A percentile compares a stretch with the other conserved stretches of the same genome.
phyloP scores from a whole-genome alignment of 176 grass and related monocot species.

The Dendrocalamus sinicus region DNA sequence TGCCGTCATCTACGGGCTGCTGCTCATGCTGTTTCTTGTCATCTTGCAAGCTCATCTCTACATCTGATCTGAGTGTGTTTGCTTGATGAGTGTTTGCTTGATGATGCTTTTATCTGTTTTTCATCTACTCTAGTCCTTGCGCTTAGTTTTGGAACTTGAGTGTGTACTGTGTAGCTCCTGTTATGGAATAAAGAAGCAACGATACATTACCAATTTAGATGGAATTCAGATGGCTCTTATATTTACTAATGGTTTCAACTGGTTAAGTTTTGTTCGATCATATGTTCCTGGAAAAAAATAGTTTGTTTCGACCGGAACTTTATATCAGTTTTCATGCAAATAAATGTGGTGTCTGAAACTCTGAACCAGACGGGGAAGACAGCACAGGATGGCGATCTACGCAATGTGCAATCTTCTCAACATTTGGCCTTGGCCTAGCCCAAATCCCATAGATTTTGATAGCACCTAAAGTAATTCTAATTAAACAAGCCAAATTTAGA shows the following conservation, averaged over 20 bases:
- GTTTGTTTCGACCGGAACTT: background rate
- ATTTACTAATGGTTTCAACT: background rate
- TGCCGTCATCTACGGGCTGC: slow-evolving; percentile 62
- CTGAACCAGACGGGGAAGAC: background rate
- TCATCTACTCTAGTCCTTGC: background rate
- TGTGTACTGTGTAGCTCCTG: background rate
- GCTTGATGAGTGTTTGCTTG: background rate
- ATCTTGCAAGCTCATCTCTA: slow-evolving; percentile 72
- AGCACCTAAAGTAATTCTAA: background rate
- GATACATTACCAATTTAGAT: background rate
- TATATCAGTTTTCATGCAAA: background rate
- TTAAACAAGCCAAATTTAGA: background rate
- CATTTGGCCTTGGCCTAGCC: background rate
- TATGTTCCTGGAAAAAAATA: background rate
- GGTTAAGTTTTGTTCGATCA: background rate
- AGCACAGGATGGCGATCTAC: background rate
- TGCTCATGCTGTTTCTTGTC: slow-evolving; percentile 74
- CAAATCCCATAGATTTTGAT: background rate
- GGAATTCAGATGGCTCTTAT: background rate
- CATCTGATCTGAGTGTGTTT: slow-evolving; percentile 38
- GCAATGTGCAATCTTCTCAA: background rate
- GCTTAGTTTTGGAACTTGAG: background rate
- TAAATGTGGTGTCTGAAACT: background rate
- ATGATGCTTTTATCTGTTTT: background rate
- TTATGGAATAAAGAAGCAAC: slow-evolving; percentile 7